Evolutionary conservation across 1,139 yeast genomes (phyloP).

Genomic region (Debaryomyces subglobosus): DNA sequence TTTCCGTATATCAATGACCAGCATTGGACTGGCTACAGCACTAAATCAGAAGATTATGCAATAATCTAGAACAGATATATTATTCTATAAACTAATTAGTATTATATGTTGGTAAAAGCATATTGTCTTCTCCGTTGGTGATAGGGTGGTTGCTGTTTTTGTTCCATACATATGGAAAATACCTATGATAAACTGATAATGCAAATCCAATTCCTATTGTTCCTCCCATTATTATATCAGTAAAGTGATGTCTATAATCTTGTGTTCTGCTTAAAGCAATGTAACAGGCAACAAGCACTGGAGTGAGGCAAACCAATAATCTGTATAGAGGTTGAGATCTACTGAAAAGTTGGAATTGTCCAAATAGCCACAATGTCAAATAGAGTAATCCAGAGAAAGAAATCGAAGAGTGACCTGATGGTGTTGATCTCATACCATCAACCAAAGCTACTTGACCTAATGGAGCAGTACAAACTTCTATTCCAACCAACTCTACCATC

Average conservation of each 20-base stretch:
- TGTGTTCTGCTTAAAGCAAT: constrained; percentile 44
- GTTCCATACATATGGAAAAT: constrained; percentile 31
- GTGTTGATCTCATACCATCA: constrained; percentile 52
- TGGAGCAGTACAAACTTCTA: constrained; percentile 46
- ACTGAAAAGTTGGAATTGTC: constrained; percentile 33
- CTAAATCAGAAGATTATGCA: background rate
- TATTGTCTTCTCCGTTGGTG: constrained; percentile 14
- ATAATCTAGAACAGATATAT: background rate
- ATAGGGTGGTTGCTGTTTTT: constrained; percentile 17
- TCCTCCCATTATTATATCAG: constrained; percentile 43
- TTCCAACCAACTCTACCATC: constrained; percentile 31
- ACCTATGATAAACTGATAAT: constrained; percentile 40
- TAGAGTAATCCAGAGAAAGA: constrained; percentile 45
- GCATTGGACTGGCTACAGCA: background rate
- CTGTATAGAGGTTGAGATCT: constrained; percentile 14
- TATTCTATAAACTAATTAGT: constrained; percentile 1
- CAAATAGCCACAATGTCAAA: constrained; percentile 44
- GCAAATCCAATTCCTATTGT: constrained; percentile 28
- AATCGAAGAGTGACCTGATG: constrained; percentile 50
- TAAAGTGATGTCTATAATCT: constrained; percentile 50
- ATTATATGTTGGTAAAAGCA: constrained; percentile 14
- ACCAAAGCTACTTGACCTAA: constrained; percentile 30
- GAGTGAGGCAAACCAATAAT: constrained; percentile 22
- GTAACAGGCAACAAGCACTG: constrained; percentile 36
- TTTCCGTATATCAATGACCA: background rate